Evolutionary conservation across 768 basidiomycete species (phyloP).

Genomic region (Russula lepida): DNA sequence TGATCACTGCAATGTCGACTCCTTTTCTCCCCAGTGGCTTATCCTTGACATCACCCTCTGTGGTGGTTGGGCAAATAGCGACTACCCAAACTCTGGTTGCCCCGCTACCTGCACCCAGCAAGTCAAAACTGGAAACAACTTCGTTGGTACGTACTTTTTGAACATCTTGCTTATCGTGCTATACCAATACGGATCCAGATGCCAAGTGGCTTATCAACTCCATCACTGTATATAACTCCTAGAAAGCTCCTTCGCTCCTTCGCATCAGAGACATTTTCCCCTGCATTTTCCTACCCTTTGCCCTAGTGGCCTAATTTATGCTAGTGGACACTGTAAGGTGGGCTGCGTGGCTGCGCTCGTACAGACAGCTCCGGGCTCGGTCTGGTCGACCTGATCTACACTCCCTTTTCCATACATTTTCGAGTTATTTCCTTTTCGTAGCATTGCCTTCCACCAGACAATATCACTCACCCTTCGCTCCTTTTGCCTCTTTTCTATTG

Average conservation of each 20-base stretch:
- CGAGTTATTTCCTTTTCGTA: too few species aligned
- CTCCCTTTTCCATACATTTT: too few species aligned
- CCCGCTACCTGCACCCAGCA: neutral
- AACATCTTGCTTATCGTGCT: neutral
- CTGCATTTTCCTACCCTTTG: neutral
- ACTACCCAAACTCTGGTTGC: neutral
- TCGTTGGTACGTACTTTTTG: neutral
- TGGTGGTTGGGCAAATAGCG: slow-evolving; percentile 9
- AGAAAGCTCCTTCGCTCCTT: neutral
- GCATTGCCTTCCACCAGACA: too few species aligned
- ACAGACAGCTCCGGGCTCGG: too few species aligned
- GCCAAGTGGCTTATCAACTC: slow-evolving; percentile 10
- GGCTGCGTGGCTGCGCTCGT: too few species aligned
- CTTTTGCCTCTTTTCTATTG: too few species aligned
- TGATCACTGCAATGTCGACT: neutral
- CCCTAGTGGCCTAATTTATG: neutral
- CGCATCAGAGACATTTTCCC: neutral
- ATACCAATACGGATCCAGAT: neutral
- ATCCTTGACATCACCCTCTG: slow-evolving; percentile 3
- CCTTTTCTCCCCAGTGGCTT: slow-evolving; percentile 3
- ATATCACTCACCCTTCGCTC: too few species aligned
- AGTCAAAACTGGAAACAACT: slow-evolving; percentile 5
- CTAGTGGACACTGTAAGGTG: too few species aligned
- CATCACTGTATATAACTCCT: slow-evolving; percentile 3
- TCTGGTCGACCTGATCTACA: too few species aligned